Base-by-base conservation (phyloP, 1,284 basidiomycete species). In the Rhodotorula sp. region DNA sequence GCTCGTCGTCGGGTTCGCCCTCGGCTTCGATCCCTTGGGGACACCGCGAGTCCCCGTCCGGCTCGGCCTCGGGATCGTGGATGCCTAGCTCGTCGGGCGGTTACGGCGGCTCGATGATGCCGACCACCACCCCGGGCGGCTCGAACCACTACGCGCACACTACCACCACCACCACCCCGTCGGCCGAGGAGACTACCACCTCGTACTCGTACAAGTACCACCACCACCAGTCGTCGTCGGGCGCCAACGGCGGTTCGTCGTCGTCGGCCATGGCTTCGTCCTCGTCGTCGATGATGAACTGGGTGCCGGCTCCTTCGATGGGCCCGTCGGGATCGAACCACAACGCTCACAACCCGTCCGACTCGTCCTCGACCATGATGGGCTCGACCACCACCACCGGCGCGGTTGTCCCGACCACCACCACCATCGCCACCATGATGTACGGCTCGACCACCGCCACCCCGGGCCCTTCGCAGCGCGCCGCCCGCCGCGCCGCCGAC, bases 141-240 rank as follows among this genome's bases (percentile, higher is more conserved):
- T 28, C 54, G 54, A 55, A 55, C 54, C 54, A 55, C 38, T 31
- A 31, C 52, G 38, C 58, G 15, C 58, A 26, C 43, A 23, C 58
- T 14, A 45, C 38, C n/a, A 15, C 58, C 23, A 45, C 58, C 23
- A 65, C 57, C 56, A 23, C 10, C 62, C 31, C 65, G n/a, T 16
- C 26, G 14, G 19, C 69, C 28, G 26, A 61, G 31, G 28, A 65
- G n/a, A 70, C 69, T 21, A 64, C 69, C 8, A 56, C 69, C 26
- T 48, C 62, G 57, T 71, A 64, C 59, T 67, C 69, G 47, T 71
- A 67, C 69, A 71, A 71, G 69, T 62, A 71, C 66, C 65, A 67
- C 65, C 58, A 67, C 50, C 58, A 55, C 64, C 54, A 55, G 19
- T 12, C 38, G 38, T n/a, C 62, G 43, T 28, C 54, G 66, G 54